phyloP scores from a whole-genome alignment of 345 rosid species.

The Raphanus raphanistrum region DNA sequence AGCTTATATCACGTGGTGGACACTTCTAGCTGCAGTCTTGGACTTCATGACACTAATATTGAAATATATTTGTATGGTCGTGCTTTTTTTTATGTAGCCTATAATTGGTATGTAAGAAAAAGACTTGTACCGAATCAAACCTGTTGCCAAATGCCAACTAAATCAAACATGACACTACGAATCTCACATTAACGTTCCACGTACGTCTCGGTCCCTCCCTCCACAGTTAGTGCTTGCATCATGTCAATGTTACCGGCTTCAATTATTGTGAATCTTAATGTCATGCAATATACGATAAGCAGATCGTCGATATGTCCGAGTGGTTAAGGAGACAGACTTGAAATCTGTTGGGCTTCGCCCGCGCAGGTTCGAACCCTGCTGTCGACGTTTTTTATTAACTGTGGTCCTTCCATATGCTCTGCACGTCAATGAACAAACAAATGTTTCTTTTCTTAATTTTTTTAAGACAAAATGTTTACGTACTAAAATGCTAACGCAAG shows the following conservation, averaged over 20 bases:
- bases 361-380: conserved; percentile 91
- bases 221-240: neutral
- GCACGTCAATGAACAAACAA: neutral
- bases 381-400: conserved; percentile 47
- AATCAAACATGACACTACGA: neutral
- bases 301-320: conserved; percentile 85
- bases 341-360: conserved; percentile 83
- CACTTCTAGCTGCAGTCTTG: neutral
- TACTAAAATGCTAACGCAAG: too few species aligned
- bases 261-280: neutral
- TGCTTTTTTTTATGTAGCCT: neutral
- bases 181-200: neutral
- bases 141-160: neutral
- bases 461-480: too few species aligned
- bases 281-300: too few species aligned
- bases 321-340: conserved; percentile 99
- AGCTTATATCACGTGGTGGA: conserved; percentile 15
- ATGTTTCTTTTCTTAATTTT: neutral
- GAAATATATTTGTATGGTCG: conserved; percentile 8
- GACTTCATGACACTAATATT: neutral
- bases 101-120: conserved; percentile 6
- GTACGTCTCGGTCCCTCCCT: neutral
- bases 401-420: neutral
- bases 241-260: neutral
- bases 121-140: conserved; percentile 19